phyloP scores from a whole-genome alignment of 163 green algal genomes.

The Coccomyxa subellipsoidea region DNA sequence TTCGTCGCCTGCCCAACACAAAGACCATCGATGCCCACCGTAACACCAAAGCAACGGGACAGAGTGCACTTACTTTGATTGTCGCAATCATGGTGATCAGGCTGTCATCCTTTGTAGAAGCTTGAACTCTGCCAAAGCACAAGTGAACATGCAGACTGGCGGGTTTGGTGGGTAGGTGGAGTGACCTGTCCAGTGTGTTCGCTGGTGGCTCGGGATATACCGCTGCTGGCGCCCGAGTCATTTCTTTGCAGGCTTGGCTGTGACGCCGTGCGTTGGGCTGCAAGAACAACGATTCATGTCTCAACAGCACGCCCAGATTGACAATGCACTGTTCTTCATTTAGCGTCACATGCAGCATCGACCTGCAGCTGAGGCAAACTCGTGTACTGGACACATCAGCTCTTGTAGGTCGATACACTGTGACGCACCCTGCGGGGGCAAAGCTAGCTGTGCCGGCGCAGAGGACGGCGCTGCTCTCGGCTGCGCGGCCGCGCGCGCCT shows the following conservation, averaged over 20 bases:
- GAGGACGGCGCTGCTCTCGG: not conserved
- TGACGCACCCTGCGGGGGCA: not conserved
- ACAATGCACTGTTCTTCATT: not conserved
- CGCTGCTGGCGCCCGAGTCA: not conserved
- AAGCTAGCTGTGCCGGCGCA: not conserved
- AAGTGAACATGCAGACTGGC: too few species aligned
- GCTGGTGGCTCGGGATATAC: not conserved
- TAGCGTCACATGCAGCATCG: not conserved
- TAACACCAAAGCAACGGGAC: too few species aligned
- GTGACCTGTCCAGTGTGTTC: slow-evolving; percentile 1
- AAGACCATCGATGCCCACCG: too few species aligned
- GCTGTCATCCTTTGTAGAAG: too few species aligned
- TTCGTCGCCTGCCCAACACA: not conserved
- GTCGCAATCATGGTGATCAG: too few species aligned
- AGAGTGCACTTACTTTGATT: too few species aligned
- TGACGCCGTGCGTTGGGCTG: not conserved
- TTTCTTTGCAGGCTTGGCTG: not conserved
- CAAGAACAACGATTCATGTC: not conserved
- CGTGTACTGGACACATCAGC: not conserved
- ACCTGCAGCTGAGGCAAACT: not conserved
- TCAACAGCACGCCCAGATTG: not conserved
- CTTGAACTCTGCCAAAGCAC: too few species aligned
- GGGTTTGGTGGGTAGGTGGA: not conserved
- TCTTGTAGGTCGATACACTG: too few species aligned
- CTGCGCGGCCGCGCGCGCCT: not conserved